Percentiles rank a stretch among this genome's conserved stretches.
These are phyloP conservation scores for Selaginella moellendorffii DNA, from an alignment of 75 land plant species.

Conservation along the genomic window DNA sequence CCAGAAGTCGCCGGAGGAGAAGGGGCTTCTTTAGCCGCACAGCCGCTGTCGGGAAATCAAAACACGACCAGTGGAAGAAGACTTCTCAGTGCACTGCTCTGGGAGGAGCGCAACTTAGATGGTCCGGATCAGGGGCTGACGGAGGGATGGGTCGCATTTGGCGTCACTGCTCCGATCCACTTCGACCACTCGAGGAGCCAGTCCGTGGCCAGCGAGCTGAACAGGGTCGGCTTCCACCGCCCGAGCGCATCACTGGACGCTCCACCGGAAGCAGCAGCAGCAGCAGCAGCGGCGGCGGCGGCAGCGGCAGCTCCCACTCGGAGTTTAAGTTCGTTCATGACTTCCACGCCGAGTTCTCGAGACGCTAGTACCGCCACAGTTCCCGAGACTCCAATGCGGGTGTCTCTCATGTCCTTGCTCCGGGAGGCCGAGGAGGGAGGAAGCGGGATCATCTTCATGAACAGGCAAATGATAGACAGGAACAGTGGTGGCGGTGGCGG, in stretches of 20 bases:
- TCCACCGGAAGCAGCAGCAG: no score
- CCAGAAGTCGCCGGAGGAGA: background rate
- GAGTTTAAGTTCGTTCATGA: no score
- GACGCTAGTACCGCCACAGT: background rate
- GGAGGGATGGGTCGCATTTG: background rate
- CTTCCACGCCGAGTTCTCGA: no score
- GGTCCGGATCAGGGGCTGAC: background rate
- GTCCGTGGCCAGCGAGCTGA: background rate
- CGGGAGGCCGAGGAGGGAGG: conserved; percentile 28
- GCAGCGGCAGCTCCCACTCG: no score
- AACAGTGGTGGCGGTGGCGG: conserved; percentile 7
- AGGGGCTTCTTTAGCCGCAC: background rate
- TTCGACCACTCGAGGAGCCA: background rate
- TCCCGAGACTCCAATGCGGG: conserved; percentile 22
- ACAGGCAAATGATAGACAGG: background rate
- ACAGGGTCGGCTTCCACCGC: background rate
- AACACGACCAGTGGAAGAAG: background rate
- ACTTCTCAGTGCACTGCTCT: background rate
- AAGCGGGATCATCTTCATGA: background rate
- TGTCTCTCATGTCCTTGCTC: conserved; percentile 41
- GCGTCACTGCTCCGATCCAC: background rate
- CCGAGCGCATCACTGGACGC: background rate
- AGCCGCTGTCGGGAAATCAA: background rate
- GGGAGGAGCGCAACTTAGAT: background rate
- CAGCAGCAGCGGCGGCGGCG: no score